Base-by-base conservation (phyloP, 192 early-diverging fungal species). In the Coemansia sp. region DNA sequence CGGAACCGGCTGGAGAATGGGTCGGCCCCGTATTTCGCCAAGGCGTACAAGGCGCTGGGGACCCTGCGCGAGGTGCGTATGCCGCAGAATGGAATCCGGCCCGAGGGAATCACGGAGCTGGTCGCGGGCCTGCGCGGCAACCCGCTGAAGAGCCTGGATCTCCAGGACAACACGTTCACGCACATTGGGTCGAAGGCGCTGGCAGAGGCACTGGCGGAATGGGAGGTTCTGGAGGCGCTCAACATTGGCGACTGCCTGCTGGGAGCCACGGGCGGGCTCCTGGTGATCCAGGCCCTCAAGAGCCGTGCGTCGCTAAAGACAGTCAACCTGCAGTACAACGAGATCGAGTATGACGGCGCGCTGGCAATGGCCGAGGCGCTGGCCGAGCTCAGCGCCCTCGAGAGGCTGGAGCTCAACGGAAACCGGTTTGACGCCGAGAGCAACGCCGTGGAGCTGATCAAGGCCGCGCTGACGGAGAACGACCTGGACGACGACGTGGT, bases 111-210 rank as follows among this genome's bases (percentile, higher is more conserved):
- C 41, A 58, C 60, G n/a, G 78, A 78, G 51, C 54, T 98, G 30
- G 62, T 88, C 21, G 58, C 54, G 14, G 83, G 85, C 7, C 70
- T 98, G 4, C 60, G 80, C 11, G 29, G 77, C 19, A 90, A 87
- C 63, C 59, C 76, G 17, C 63, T 98, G 33, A 68, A 83, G 35
- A 75, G 82, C 38, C 56, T 98, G 19, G 91, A 98, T 74, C 64
- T 98, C 29, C 92, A 98, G 70, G 95, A 98, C 60, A 98, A 98
- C 70, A 98, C 95, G 0, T 94, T 98, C 44, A 93, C 92, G 3
- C 74, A 78, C 25, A 63, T 64, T 14, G 95, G 95, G 14, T 87
- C 89, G 23, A 41, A 54, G 12, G 88, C 89, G 10, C 78, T 98
- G 47, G 89, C 92, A 5, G 54, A 67, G 14, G 86, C 85, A 4